A percentile compares a stretch with the other conserved stretches of the same genome.
These are phyloP conservation scores for Cytospora leucostoma DNA, from an alignment of 2,329 filamentous ascomycete species.

Conservation along the genomic window DNA sequence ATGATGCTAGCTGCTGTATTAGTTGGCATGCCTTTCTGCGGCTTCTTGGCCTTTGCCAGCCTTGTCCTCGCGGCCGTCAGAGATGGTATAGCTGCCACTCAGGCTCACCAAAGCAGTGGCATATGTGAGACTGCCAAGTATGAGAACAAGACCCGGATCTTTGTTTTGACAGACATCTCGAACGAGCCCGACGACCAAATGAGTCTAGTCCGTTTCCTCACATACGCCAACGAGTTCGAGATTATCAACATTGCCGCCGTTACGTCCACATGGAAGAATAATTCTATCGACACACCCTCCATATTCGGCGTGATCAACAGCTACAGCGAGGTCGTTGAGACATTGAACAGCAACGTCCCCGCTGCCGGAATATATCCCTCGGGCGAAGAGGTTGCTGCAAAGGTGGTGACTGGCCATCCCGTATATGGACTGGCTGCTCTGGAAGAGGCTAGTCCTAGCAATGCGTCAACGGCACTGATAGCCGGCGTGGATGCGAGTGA, in stretches of 20 bases:
- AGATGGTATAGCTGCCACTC: neutral
- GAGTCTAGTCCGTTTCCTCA: slow-evolving; percentile 46
- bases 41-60: slow-evolving; percentile 14
- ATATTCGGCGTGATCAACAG: slow-evolving; percentile 47
- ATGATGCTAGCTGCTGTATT: neutral
- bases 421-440: slow-evolving; percentile 41
- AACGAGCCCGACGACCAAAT: slow-evolving; percentile 50
- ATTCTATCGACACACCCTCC: slow-evolving; percentile 43
- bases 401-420: slow-evolving; percentile 43
- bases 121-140: slow-evolving; percentile 17
- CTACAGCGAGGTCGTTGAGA: slow-evolving; percentile 47
- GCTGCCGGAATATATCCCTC: slow-evolving; percentile 45
- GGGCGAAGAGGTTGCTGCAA: slow-evolving; percentile 37
- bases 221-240: slow-evolving; percentile 50
- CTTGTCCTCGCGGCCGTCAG: neutral
- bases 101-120: slow-evolving; percentile 5
- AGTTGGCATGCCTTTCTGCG: slow-evolving; percentile 1
- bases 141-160: slow-evolving; percentile 38
- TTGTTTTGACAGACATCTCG: slow-evolving; percentile 47
- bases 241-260: slow-evolving; percentile 48
- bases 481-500: slow-evolving; percentile 41
- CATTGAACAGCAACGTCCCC: slow-evolving; percentile 51
- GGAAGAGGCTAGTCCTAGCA: slow-evolving; percentile 35
- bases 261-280: slow-evolving; percentile 49
- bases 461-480: slow-evolving; percentile 39